A percentile compares a stretch with the other conserved stretches of the same genome.
Evolutionary conservation across 169 alveolate species (phyloP).

Genomic region (Babesia caballi): DNA sequence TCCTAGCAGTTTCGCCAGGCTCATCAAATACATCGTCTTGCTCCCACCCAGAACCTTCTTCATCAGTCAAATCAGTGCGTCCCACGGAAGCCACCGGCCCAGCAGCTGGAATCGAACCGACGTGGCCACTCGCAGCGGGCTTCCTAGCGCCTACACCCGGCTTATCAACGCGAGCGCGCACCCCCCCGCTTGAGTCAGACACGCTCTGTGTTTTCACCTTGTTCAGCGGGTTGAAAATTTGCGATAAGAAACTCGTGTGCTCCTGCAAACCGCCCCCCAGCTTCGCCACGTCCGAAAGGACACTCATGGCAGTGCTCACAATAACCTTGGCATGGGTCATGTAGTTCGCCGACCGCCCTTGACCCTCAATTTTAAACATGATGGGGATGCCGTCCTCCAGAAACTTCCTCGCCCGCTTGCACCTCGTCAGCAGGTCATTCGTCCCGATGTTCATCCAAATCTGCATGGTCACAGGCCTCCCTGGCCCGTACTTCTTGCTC

Average conservation of each 20-base stretch:
- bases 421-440: conserved; percentile 30
- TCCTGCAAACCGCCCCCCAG: conserved; percentile 25
- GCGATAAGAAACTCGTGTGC: conserved; percentile 24
- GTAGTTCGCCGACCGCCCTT: conserved; percentile 8
- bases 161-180: no score
- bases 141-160: no score
- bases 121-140: no score
- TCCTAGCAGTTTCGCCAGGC: neutral
- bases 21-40: neutral
- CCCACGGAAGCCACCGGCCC: no score
- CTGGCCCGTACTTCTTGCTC: conserved; percentile 14
- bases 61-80: no score
- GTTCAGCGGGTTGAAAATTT: conserved; percentile 20
- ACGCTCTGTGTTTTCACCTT: no score
- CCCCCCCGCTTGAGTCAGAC: no score
- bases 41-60: neutral
- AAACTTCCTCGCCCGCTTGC: conserved; percentile 39
- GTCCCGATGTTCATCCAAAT: conserved; percentile 33
- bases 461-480: conserved; percentile 34
- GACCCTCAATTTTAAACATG: conserved; percentile 28
- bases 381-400: conserved; percentile 37
- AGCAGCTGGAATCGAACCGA: no score
- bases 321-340: conserved; percentile 20
- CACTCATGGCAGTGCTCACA: conserved; percentile 35
- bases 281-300: conserved; percentile 24